phyloP scores from a whole-genome alignment of 2,329 filamentous ascomycete genomes.

The Pseudocercospora fuligena region DNA sequence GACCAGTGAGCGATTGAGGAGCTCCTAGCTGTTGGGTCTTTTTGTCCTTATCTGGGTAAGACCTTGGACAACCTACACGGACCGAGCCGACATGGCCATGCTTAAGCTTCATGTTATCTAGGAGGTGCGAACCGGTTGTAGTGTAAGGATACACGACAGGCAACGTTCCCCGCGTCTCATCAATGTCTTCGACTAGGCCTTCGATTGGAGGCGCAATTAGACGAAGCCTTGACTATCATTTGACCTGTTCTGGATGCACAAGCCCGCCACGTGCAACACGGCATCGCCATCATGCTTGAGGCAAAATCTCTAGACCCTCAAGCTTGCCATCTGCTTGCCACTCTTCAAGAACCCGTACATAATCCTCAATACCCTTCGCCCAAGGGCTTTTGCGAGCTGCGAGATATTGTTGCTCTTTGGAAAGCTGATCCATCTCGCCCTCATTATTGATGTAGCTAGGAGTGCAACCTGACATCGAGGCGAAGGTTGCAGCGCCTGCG shows the following conservation, averaged over 20 bases:
- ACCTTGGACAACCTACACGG: constrained; percentile 1
- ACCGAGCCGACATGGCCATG: neutral
- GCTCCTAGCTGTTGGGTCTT: neutral
- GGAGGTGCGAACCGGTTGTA: neutral
- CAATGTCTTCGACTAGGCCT: neutral
- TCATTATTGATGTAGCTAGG: constrained; percentile 60
- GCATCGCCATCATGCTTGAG: constrained; percentile 7
- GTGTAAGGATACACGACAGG: constrained; percentile 1
- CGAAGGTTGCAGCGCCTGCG: constrained; percentile 47
- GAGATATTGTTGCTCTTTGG: constrained; percentile 37
- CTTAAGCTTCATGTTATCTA: constrained; percentile 2
- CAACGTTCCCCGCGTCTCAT: neutral
- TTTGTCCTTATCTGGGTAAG: constrained; percentile 5
- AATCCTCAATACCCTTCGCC: constrained; percentile 40
- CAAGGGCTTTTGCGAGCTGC: constrained; percentile 35
- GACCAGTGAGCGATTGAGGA: neutral
- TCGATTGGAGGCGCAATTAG: neutral
- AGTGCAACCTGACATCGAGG: constrained; percentile 54
- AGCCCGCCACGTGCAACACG: neutral
- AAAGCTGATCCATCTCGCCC: constrained; percentile 39
- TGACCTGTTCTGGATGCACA: neutral
- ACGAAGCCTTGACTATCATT: neutral
- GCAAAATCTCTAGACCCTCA: constrained; percentile 39
- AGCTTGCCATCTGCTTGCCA: constrained; percentile 41
- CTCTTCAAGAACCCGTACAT: constrained; percentile 39